These are phyloP conservation scores for Ceratocystis colombiana DNA, from an alignment of 2,329 filamentous ascomycete genomes.

Conservation along the genomic window DNA sequence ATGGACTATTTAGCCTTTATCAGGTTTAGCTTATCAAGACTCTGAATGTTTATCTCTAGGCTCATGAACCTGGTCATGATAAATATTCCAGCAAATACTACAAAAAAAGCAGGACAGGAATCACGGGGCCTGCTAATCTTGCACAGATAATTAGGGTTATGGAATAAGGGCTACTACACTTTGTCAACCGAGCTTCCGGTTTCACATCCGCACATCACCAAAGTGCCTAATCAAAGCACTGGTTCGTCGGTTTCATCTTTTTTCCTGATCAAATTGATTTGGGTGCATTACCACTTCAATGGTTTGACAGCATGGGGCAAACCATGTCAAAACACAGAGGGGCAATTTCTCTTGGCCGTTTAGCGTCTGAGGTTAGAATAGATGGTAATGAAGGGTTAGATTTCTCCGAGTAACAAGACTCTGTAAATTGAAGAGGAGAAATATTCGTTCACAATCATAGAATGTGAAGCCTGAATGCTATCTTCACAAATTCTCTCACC, in stretches of 20 bases:
- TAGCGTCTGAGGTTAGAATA: slow-evolving; percentile 14
- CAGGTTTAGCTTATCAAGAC: background rate
- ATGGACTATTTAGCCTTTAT: background rate
- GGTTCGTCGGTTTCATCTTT: background rate
- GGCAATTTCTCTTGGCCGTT: slow-evolving; percentile 2
- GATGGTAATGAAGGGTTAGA: background rate
- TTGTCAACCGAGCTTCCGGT: background rate
- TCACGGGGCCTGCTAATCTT: too few relatives aligned
- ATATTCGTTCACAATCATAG: background rate
- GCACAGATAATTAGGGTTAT: background rate
- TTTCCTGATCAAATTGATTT: background rate
- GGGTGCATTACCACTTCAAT: background rate
- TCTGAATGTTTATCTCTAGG: background rate
- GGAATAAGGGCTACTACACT: too few relatives aligned
- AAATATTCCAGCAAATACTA: too few relatives aligned
- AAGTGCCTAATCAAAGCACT: background rate
- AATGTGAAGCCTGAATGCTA: background rate
- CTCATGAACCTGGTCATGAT: background rate
- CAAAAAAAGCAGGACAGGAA: too few relatives aligned
- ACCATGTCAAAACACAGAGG: background rate
- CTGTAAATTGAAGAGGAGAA: background rate
- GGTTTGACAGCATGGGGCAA: background rate
- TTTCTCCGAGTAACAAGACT: slow-evolving; percentile 19
- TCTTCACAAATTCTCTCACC: background rate
- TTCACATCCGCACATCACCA: background rate